These are phyloP conservation scores for Juncus effusus DNA, from an alignment of 176 grass and related monocot genomes.

Conservation along the genomic window DNA sequence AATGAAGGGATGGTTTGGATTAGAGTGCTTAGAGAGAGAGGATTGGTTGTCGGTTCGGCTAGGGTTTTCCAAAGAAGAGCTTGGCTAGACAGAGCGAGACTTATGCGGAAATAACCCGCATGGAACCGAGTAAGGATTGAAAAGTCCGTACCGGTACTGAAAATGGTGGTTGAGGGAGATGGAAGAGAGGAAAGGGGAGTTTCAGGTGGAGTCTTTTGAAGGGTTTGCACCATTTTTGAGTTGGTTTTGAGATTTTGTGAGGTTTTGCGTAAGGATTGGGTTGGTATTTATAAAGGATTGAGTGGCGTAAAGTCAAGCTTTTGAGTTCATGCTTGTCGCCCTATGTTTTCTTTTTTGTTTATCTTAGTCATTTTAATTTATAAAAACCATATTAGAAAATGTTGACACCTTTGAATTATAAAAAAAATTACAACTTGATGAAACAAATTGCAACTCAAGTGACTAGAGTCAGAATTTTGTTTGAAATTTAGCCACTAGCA, in stretches of 20 bases:
- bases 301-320: background rate
- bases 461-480: too few relatives aligned
- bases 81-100: slow-evolving; percentile 66
- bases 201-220: slow-evolving; percentile 11
- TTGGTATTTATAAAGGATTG: slow-evolving; percentile 40
- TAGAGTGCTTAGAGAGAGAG: slow-evolving; percentile 20
- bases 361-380: too few relatives aligned
- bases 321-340: too few relatives aligned
- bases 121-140: slow-evolving; percentile 66
- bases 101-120: slow-evolving; percentile 93
- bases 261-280: slow-evolving; percentile 2
- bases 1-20: slow-evolving; percentile 45
- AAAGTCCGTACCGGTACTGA: background rate
- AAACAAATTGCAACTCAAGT: too few relatives aligned
- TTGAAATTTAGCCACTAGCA: too few relatives aligned
- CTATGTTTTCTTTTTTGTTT: too few relatives aligned
- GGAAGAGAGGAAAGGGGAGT: background rate
- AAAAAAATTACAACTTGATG: too few relatives aligned
- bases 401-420: too few relatives aligned
- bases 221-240: slow-evolving; percentile 24
- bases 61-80: slow-evolving; percentile 87
- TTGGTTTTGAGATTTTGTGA: slow-evolving; percentile 15
- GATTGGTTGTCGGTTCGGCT: slow-evolving; percentile 35
- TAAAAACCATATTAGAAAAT: too few relatives aligned
- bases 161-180: background rate